Base-by-base conservation (phyloP, 306 rosid genomes). In the Dryas drummondii region DNA sequence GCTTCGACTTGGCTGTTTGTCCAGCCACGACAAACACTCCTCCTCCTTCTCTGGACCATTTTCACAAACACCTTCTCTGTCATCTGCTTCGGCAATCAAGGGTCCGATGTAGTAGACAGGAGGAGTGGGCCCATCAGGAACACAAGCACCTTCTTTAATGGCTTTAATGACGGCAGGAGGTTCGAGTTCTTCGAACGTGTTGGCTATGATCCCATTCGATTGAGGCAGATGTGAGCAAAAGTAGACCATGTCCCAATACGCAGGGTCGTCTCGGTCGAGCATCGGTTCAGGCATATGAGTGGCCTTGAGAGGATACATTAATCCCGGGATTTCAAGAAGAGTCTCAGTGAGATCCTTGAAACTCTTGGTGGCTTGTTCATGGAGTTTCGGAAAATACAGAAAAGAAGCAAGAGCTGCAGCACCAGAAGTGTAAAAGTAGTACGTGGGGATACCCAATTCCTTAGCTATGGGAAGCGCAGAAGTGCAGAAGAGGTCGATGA, bases 171-270 rank as follows among this genome's bases (percentile, higher is more conserved):
- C 16, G 0, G 80, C 14, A 13, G 44, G 54, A 3, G 82, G 72
- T 55, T 82, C 85, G 9, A 82, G 67, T 9, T 50, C 79, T 13
- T 82, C 77, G 41, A 82, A 82, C 0, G 82, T 73, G 64, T 82
- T 82, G 52, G 0, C 69, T 4, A 82, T 22, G 32, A 82, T 82
- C 14, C 82, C 82, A 16, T 12, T 42, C 0, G 79, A 55, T 54
- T 40, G 61, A 0, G 82, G 10, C 4, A 82, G 37, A 7, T 54
- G 32, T 7, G 55, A 44, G 22, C 62, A 59, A 49, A 53, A 78
- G n/a, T 54, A 14, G 40, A 82, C 4, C 9, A 47, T 0, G 16
- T 61, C 66, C 50, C 22, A 52, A 19, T 73, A 73, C 3, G 64
- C 50, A 7, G 74, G 71, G 26, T 71, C 72, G 5, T 66, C 56